Percentiles rank a stretch among this genome's conserved stretches.
These are phyloP conservation scores for Keithomyces neogunnii DNA, from an alignment of 2,329 filamentous ascomycete genomes.

Conservation along the genomic window DNA sequence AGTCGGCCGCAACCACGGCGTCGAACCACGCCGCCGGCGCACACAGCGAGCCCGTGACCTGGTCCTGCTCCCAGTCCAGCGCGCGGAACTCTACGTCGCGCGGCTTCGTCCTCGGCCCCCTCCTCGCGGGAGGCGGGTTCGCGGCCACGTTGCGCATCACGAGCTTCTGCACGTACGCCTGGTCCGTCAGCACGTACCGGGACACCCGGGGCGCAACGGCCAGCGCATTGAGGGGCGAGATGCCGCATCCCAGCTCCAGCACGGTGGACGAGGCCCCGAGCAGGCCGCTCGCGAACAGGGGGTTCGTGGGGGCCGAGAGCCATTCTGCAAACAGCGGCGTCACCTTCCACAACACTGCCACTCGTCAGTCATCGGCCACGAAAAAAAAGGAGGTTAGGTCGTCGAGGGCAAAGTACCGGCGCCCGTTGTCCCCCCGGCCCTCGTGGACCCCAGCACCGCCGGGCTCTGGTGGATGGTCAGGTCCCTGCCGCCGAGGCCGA, in stretches of 20 bases:
- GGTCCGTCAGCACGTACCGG: constrained; percentile 76
- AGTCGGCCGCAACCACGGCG: constrained; percentile 77
- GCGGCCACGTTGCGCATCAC: constrained; percentile 67
- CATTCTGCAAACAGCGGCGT: constrained; percentile 76
- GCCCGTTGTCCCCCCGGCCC: constrained; percentile 51
- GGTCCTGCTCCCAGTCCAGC: constrained; percentile 77
- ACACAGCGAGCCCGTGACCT: constrained; percentile 37
- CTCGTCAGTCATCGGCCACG: neutral
- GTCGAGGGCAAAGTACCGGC: constrained; percentile 31
- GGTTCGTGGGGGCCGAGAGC: constrained; percentile 57
- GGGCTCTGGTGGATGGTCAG: constrained; percentile 78
- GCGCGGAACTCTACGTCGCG: constrained; percentile 42
- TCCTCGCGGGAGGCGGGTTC: constrained; percentile 36
- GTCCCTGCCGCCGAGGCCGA: constrained; percentile 61
- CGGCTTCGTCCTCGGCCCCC: neutral
- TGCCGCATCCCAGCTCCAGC: constrained; percentile 82
- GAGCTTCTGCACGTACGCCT: constrained; percentile 71
- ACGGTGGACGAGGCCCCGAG: constrained; percentile 49
- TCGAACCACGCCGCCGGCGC: constrained; percentile 47
- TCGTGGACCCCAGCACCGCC: constrained; percentile 66
- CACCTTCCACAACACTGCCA: constrained; percentile 78
- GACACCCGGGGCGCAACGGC: constrained; percentile 52
- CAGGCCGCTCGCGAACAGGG: constrained; percentile 44
- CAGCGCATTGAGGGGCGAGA: constrained; percentile 71
- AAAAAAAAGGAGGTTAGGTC: neutral